phyloP scores from a whole-genome alignment of 2,329 filamentous ascomycete species.

The Arthrinium phaeospermum region DNA sequence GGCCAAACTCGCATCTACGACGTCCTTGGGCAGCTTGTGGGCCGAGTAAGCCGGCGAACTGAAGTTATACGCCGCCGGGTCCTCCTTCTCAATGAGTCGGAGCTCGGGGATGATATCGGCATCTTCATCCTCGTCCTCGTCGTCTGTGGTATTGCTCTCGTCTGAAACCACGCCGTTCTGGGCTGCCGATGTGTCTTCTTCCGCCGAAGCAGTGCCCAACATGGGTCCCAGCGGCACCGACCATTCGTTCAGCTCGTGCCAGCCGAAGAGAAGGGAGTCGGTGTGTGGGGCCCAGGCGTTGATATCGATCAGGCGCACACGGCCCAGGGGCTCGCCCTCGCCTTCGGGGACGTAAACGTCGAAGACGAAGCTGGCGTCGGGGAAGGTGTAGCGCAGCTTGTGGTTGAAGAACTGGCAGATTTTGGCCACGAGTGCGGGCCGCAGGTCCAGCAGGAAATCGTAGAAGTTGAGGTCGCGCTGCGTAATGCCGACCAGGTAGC shows the following conservation, averaged over 20 bases:
- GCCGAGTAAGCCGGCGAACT: slow-evolving; percentile 88
- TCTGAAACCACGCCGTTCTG: slow-evolving; percentile 41
- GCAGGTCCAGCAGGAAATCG: slow-evolving; percentile 73
- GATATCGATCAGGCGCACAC: slow-evolving; percentile 88
- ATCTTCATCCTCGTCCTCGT: slow-evolving; percentile 53
- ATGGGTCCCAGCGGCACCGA: slow-evolving; percentile 62
- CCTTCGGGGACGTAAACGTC: slow-evolving; percentile 88
- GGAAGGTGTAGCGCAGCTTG: slow-evolving; percentile 77
- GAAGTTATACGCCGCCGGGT: slow-evolving; percentile 89
- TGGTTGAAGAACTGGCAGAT: slow-evolving; percentile 80
- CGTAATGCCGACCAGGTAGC: slow-evolving; percentile 79
- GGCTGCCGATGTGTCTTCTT: slow-evolving; percentile 40
- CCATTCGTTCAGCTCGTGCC: slow-evolving; percentile 82
- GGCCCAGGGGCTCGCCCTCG: slow-evolving; percentile 64
- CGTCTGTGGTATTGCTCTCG: slow-evolving; percentile 24
- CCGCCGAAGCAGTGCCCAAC: slow-evolving; percentile 54
- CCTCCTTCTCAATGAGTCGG: slow-evolving; percentile 79
- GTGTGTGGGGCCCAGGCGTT: slow-evolving; percentile 93
- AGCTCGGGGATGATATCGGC: slow-evolving; percentile 76
- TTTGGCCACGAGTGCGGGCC: slow-evolving; percentile 67
- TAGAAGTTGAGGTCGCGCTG: slow-evolving; percentile 93
- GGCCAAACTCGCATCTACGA: slow-evolving; percentile 73
- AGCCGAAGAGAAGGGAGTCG: slow-evolving; percentile 87
- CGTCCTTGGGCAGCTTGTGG: slow-evolving; percentile 92
- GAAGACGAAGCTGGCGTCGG: slow-evolving; percentile 83